A percentile compares a stretch with the other conserved stretches of the same genome.
Conservation (phyloP, 139 green algal genomes). For the Micractinium sp. region DNA sequence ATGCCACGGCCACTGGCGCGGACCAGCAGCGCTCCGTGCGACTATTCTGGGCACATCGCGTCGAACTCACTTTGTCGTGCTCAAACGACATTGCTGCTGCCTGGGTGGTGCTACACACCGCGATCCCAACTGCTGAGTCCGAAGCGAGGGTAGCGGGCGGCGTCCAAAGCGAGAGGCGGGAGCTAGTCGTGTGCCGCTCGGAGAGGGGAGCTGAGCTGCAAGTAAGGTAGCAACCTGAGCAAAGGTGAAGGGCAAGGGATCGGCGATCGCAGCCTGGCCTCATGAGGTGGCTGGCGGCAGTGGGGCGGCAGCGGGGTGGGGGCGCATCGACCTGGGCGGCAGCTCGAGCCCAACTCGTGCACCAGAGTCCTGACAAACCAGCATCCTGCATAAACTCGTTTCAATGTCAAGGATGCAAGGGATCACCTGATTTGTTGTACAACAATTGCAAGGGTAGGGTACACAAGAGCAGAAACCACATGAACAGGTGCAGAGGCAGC, state of each 20-base stretch:
- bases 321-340: neutral
- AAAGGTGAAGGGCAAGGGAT: neutral
- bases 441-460: no score
- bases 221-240: neutral
- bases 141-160: no score
- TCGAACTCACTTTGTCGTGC: conserved; percentile 7
- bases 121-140: neutral
- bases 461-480: neutral
- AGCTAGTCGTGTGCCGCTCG: neutral
- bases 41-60: no score
- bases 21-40: no score
- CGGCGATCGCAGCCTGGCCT: neutral
- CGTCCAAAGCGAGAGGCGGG: no score
- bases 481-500: neutral
- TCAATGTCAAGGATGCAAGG: no score
- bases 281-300: neutral
- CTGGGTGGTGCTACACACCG: neutral
- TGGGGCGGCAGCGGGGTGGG: neutral
- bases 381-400: no score
- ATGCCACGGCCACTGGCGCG: no score
- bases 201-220: neutral
- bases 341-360: neutral
- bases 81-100: conserved; percentile 17
- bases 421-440: no score
- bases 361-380: no score